phyloP scores from a whole-genome alignment of 768 basidiomycete genomes.

The Rhizopogon vinicolor region DNA sequence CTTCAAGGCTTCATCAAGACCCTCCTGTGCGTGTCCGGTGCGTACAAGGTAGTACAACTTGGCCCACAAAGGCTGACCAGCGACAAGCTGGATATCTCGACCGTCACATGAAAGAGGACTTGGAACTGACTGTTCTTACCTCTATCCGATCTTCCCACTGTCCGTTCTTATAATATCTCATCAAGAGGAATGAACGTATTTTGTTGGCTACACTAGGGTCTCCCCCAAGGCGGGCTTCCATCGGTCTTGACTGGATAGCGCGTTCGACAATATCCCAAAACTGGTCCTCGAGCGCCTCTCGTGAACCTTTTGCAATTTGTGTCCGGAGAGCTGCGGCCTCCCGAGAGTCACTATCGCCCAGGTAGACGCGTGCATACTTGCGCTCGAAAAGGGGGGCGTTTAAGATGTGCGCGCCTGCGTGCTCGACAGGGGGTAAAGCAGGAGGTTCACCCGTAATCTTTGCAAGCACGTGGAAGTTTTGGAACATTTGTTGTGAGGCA shows the following conservation, averaged over 20 bases:
- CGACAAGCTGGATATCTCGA: conserved; percentile 55
- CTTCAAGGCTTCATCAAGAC: conserved; percentile 67
- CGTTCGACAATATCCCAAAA: conserved; percentile 82
- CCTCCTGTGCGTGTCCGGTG: conserved; percentile 78
- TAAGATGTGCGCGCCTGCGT: conserved; percentile 77
- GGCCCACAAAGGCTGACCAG: conserved; percentile 90
- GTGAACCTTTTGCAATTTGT: conserved; percentile 74
- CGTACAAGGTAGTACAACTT: conserved; percentile 90
- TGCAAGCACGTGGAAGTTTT: conserved; percentile 67
- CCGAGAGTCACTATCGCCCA: conserved; percentile 58
- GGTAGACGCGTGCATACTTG: conserved; percentile 76
- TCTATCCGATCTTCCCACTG: conserved; percentile 86
- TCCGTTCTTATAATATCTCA: conserved; percentile 77
- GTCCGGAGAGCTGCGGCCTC: conserved; percentile 62
- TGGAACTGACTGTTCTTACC: conserved; percentile 37
- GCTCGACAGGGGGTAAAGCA: conserved; percentile 68
- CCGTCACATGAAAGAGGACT: background rate
- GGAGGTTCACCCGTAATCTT: conserved; percentile 79
- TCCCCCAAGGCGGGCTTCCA: conserved; percentile 85
- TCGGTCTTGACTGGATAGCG: conserved; percentile 74
- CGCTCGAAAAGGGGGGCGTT: conserved; percentile 78
- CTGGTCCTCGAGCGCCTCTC: conserved; percentile 84
- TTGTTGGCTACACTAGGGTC: conserved; percentile 89
- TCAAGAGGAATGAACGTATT: conserved; percentile 80
- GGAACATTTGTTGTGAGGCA: conserved; percentile 54